Percentiles rank a stretch among this genome's conserved stretches.
Conservation (phyloP, 331 rosid species). For the Quercus phellos region DNA sequence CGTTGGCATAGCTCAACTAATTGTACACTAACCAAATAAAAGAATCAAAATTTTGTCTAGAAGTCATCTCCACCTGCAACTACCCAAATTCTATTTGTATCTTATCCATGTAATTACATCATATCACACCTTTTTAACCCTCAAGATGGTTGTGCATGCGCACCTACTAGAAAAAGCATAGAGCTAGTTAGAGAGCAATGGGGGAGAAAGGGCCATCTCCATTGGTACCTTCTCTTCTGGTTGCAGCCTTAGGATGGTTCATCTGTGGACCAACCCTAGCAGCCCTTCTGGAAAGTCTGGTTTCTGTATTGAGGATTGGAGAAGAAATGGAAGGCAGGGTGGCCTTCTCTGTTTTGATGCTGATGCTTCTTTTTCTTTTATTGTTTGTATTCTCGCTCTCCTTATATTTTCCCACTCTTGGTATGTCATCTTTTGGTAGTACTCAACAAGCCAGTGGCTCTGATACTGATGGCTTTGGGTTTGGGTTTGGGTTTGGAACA, state of each 20-base stretch:
- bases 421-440: not conserved
- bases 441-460: not conserved
- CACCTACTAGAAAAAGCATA: not conserved
- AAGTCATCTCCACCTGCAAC: conserved; percentile 11
- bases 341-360: conserved; percentile 2
- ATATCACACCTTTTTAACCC: not conserved
- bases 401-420: conserved; percentile 6
- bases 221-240: conserved; percentile 20
- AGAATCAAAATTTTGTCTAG: not conserved
- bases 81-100: not conserved
- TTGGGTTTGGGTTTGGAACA: too few species aligned
- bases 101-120: not conserved
- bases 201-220: conserved; percentile 35
- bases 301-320: not conserved
- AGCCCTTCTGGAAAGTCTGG: conserved; percentile 9
- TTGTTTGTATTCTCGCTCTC: not conserved
- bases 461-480: too few species aligned
- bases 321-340: conserved; percentile 12
- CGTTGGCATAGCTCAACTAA: conserved; percentile 28
- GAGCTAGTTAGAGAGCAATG: not conserved
- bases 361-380: conserved; percentile 17
- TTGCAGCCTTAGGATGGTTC: conserved; percentile 23
- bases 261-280: conserved; percentile 17
- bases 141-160: not conserved
- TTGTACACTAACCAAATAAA: not conserved